phyloP scores from a whole-genome alignment of 495 filamentous ascomycete genomes.

The Thozetella sp. region DNA sequence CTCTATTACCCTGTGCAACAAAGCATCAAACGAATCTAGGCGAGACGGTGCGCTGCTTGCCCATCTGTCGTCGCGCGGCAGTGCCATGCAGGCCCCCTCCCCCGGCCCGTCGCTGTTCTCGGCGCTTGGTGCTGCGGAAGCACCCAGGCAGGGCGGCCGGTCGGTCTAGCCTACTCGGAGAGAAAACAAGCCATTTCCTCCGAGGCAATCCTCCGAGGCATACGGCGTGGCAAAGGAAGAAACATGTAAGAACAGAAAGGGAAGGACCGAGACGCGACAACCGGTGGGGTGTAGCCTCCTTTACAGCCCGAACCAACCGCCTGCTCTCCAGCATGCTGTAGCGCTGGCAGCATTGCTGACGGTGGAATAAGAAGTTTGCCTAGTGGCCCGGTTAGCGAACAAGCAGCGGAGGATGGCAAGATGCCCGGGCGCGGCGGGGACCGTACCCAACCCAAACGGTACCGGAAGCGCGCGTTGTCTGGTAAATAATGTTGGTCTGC shows the following conservation, averaged over 20 bases:
- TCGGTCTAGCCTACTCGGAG: too few relatives aligned
- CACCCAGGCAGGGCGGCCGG: too few relatives aligned
- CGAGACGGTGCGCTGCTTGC: too few relatives aligned
- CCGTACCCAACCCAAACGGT: conserved; percentile 41
- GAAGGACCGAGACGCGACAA: neutral
- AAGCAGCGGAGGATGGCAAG: neutral
- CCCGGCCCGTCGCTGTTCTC: too few relatives aligned
- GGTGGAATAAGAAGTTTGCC: conserved; percentile 33
- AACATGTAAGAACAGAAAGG: neutral
- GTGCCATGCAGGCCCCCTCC: too few relatives aligned
- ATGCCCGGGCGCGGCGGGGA: neutral
- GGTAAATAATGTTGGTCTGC: conserved; percentile 36
- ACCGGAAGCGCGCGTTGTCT: conserved; percentile 33
- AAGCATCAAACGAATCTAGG: too few relatives aligned
- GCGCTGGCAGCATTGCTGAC: conserved; percentile 32
- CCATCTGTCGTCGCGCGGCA: too few relatives aligned
- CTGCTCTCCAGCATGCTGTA: conserved; percentile 35
- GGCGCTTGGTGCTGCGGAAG: too few relatives aligned
- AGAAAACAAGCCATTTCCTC: too few relatives aligned
- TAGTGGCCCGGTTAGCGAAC: neutral
- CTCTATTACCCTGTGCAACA: too few relatives aligned
- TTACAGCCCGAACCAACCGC: conserved; percentile 33
- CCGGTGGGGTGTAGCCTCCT: neutral
- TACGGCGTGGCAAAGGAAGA: too few relatives aligned
- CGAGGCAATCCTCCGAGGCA: too few relatives aligned